Percentiles rank a stretch among this genome's conserved stretches.
phyloP scores from a whole-genome alignment of 2,329 filamentous ascomycete species.

The Claviceps sp. region DNA sequence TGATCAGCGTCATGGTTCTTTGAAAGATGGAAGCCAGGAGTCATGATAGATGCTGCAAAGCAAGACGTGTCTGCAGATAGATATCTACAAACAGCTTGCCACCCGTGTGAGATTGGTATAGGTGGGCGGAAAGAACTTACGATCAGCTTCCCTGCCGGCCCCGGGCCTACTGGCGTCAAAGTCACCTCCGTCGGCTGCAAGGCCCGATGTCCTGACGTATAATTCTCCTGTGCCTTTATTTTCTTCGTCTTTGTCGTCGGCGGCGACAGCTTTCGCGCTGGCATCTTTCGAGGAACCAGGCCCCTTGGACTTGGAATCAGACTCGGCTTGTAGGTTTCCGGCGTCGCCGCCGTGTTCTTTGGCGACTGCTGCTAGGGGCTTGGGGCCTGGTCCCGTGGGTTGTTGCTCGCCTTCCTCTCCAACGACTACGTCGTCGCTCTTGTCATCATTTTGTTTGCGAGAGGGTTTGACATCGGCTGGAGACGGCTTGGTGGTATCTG shows the following conservation, averaged over 20 bases:
- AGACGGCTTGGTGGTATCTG: not conserved
- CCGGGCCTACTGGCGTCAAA: conserved; percentile 53
- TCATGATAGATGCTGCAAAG: too few relatives aligned
- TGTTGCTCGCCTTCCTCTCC: conserved; percentile 21
- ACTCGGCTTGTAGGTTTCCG: conserved; percentile 7
- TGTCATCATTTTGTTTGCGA: not conserved
- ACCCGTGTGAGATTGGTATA: not conserved
- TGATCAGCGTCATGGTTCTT: too few relatives aligned
- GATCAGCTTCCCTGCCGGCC: conserved; percentile 52
- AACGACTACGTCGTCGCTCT: conserved; percentile 19
- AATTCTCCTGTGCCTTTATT: conserved; percentile 39
- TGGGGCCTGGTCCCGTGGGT: conserved; percentile 15
- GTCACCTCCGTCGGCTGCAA: conserved; percentile 51
- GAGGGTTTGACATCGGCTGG: not conserved
- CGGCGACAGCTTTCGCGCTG: conserved; percentile 5
- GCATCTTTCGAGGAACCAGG: not conserved
- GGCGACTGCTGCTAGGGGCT: conserved; percentile 23
- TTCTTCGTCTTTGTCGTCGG: conserved; percentile 10
- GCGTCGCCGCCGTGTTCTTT: conserved; percentile 19
- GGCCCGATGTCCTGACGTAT: conserved; percentile 43
- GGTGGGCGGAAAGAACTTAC: conserved; percentile 28
- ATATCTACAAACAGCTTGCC: too few relatives aligned
- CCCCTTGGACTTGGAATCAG: not conserved
- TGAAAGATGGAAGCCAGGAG: too few relatives aligned
- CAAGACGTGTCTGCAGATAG: too few relatives aligned